Conservation (phyloP, 305 asterid genomes). For the Fraxinus ornus region DNA sequence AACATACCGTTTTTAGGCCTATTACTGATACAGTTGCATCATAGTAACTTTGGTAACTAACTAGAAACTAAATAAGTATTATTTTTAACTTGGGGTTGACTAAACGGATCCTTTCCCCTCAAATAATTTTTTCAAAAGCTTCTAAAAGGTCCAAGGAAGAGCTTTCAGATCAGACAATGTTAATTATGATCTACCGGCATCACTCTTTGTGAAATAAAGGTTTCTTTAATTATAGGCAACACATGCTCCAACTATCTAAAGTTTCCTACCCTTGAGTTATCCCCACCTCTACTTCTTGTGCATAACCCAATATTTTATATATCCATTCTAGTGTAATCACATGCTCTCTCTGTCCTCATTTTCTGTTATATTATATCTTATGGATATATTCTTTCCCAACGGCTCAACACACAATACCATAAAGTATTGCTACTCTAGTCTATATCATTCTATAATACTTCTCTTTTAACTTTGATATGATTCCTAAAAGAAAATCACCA, state of each 20-base stretch:
- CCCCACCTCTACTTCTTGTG: no score
- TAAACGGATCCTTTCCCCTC: neutral
- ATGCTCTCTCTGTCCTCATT: neutral
- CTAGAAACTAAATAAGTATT: no score
- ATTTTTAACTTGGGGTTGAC: neutral
- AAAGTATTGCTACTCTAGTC: neutral
- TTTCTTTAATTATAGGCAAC: no score
- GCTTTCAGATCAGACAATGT: no score
- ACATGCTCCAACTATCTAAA: no score
- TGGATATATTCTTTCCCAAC: neutral
- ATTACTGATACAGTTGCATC: neutral
- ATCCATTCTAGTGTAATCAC: neutral
- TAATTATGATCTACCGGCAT: no score
- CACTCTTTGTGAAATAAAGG: no score
- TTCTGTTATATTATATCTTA: neutral
- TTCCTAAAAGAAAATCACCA: neutral
- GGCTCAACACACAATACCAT: neutral
- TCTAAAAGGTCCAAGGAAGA: neutral
- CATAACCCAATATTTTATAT: neutral
- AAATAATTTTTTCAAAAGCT: no score
- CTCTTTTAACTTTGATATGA: neutral
- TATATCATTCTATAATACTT: no score
- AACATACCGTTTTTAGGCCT: neutral
- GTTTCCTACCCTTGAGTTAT: no score
- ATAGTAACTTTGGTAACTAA: neutral